Evolutionary conservation across 2,329 filamentous ascomycete genomes (phyloP).

Genomic region (Penicillium corylophilum): DNA sequence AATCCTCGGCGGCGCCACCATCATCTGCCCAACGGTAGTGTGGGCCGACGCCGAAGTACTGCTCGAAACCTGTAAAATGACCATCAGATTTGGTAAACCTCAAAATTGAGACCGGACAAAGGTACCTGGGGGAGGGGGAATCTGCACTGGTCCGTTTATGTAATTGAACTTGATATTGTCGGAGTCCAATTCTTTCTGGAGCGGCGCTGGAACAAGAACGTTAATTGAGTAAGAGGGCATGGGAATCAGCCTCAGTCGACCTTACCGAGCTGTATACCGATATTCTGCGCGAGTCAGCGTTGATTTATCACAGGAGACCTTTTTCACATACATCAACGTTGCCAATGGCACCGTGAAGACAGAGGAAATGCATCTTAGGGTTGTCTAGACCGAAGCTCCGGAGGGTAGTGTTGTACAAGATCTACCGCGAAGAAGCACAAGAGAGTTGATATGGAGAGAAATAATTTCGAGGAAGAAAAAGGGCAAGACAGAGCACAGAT

Average conservation of each 20-base stretch:
- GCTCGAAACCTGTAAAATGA: constrained; percentile 14
- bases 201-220: constrained; percentile 10
- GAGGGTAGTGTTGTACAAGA: not conserved
- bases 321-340: constrained; percentile 25
- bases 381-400: not conserved
- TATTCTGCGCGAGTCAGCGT: constrained; percentile 11
- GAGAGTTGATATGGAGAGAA: not conserved
- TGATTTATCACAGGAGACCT: no score
- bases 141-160: constrained; percentile 20
- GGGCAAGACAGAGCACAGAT: not conserved
- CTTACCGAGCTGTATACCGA: constrained; percentile 20
- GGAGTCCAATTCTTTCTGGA: constrained; percentile 18
- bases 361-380: constrained; percentile 26
- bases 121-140: constrained; percentile 19
- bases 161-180: constrained; percentile 23
- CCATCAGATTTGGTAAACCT: not conserved
- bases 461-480: not conserved
- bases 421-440: not conserved
- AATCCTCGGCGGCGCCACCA: constrained; percentile 22
- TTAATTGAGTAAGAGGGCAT: not conserved
- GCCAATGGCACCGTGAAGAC: constrained; percentile 30
- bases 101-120: not conserved
- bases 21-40: constrained; percentile 25
- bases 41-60: constrained; percentile 22
- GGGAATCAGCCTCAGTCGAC: not conserved